Evolutionary conservation across 1,284 basidiomycete species (phyloP).

Genomic region (Fistulina hepatica): DNA sequence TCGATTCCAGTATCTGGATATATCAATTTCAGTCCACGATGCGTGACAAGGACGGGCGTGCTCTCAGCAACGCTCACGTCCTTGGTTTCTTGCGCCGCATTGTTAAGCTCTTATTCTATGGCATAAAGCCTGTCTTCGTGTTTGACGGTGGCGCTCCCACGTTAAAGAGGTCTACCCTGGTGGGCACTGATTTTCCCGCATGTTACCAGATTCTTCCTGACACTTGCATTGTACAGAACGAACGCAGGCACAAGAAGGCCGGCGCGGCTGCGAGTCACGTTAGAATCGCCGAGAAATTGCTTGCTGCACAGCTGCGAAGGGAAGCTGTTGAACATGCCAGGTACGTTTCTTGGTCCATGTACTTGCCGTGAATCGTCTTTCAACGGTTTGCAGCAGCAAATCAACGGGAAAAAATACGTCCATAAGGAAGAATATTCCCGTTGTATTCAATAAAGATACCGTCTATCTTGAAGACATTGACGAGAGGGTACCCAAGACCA

Average conservation of each 20-base stretch:
- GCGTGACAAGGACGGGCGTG: constrained; percentile 93
- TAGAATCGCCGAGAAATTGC: constrained; percentile 81
- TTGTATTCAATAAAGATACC: constrained; percentile 51
- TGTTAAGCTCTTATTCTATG: constrained; percentile 91
- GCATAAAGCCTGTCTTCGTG: constrained; percentile 94
- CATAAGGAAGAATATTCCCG: constrained; percentile 22
- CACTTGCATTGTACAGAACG: constrained; percentile 45
- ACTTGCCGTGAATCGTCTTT: not conserved
- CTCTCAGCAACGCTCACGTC: constrained; percentile 88
- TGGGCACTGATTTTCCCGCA: constrained; percentile 25
- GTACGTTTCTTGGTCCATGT: constrained; percentile 20
- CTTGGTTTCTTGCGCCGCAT: constrained; percentile 91
- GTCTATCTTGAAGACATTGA: constrained; percentile 86
- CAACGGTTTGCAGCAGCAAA: constrained; percentile 13
- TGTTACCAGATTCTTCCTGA: constrained; percentile 2
- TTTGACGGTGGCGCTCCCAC: constrained; percentile 92
- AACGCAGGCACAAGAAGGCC: constrained; percentile 78
- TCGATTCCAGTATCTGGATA: constrained; percentile 99
- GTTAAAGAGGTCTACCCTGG: constrained; percentile 81
- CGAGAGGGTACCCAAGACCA: constrained; percentile 40
- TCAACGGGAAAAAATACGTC: constrained; percentile 36
- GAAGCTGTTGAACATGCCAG: constrained; percentile 71
- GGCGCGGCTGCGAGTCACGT: constrained; percentile 79
- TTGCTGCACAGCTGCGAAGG: constrained; percentile 88
- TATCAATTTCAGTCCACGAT: constrained; percentile 99